Percentiles rank a stretch among this genome's conserved stretches.
phyloP scores from a whole-genome alignment of 2,329 filamentous ascomycete species.

The Apiospora malaysiana region DNA sequence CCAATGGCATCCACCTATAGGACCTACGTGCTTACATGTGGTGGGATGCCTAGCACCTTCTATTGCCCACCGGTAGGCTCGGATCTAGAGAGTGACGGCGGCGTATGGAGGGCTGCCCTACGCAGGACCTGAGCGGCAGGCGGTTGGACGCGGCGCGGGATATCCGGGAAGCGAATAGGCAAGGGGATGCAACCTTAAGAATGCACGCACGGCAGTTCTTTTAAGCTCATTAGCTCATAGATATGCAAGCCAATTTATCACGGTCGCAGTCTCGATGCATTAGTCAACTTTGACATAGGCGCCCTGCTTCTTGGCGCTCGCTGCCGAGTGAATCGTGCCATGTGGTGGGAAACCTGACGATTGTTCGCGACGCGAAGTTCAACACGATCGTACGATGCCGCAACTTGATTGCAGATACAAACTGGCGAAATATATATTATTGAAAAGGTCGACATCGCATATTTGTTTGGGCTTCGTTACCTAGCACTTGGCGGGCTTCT shows the following conservation, averaged over 20 bases:
- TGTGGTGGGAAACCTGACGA: neutral
- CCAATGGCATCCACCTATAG: neutral
- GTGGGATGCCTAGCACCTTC: neutral
- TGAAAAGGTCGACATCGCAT: neutral
- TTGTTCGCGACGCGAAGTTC: neutral
- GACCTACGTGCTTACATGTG: neutral
- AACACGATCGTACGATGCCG: neutral
- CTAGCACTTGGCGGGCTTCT: too few species aligned
- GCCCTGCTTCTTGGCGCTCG: neutral
- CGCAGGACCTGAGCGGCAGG: neutral
- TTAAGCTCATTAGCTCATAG: slow-evolving; percentile 9
- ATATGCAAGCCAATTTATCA: neutral
- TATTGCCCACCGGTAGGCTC: neutral
- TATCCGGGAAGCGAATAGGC: slow-evolving; percentile 6
- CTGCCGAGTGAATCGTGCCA: slow-evolving; percentile 1
- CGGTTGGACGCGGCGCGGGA: neutral
- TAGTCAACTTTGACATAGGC: neutral
- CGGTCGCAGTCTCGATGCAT: neutral
- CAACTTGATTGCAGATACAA: neutral
- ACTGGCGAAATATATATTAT: neutral
- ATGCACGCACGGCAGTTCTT: slow-evolving; percentile 12
- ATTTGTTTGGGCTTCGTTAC: too few species aligned
- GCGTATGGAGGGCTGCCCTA: neutral
- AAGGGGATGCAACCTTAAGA: neutral
- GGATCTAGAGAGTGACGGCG: neutral